Evolutionary conservation across 176 grass and related monocot genomes (phyloP).

Genomic region (Tillandsia leiboldiana): DNA sequence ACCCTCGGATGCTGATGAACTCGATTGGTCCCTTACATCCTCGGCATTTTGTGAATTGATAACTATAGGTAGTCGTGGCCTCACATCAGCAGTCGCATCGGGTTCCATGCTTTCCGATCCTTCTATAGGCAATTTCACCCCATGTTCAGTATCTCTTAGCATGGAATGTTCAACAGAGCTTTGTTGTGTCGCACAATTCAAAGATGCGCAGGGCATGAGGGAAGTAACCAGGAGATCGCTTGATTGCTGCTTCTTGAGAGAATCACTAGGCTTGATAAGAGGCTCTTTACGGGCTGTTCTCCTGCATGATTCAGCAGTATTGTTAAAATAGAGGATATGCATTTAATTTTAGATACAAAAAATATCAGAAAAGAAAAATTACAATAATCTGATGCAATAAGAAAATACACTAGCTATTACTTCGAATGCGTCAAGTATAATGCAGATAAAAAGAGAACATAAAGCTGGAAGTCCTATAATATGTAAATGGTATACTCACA

Average conservation of each 20-base stretch:
- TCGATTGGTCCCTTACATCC: background rate
- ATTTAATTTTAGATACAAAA: background rate
- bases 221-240: slow-evolving; percentile 14
- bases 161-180: slow-evolving; percentile 23
- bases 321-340: slow-evolving; percentile 15
- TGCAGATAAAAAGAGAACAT: too few relatives aligned
- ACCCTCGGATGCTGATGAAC: slow-evolving; percentile 19
- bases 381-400: too few relatives aligned
- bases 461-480: too few relatives aligned
- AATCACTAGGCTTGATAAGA: slow-evolving; percentile 41
- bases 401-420: too few relatives aligned
- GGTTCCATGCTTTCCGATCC: slow-evolving; percentile 14
- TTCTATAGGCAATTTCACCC: slow-evolving; percentile 18
- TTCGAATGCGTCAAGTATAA: too few relatives aligned
- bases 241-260: slow-evolving; percentile 26
- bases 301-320: slow-evolving; percentile 20
- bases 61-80: slow-evolving; percentile 1
- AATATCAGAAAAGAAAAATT: too few relatives aligned
- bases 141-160: slow-evolving; percentile 22
- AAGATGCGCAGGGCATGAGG: slow-evolving; percentile 8
- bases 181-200: slow-evolving; percentile 17
- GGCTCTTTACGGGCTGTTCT: slow-evolving; percentile 39
- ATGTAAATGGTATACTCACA: too few relatives aligned
- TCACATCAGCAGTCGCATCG: slow-evolving; percentile 12
- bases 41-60: slow-evolving; percentile 9